Base-by-base conservation (phyloP, 2,329 filamentous ascomycete species). In the Arachnopeziza araneosa region DNA sequence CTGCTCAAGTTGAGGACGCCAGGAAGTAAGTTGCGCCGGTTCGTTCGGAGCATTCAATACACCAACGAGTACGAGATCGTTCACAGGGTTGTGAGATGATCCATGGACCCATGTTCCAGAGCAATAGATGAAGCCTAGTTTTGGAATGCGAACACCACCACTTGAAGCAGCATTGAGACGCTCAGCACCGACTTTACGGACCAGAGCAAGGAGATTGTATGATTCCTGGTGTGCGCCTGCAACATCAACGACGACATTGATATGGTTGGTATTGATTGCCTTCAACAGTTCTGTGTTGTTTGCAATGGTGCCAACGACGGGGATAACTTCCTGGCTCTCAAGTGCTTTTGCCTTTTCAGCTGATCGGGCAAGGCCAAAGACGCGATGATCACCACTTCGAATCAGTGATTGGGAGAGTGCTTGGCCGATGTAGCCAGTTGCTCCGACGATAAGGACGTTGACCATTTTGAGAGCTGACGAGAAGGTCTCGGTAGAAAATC, bases 341-440 rank as follows among this genome's bases (percentile, higher is more conserved):
- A 77, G 67, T 14, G 61, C 56, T 5, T 63, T 62, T 9, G 70
- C 72, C 64, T 75, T 76, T n/a, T 66, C 64, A 1, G 65, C 54
- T 2, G 64, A 67, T 55, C 73, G 69, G 12, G 71, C 72, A 32
- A 74, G 67, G 22, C 74, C 74, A 55, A 72, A 76, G 51, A 76
- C 74, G 8, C 65, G 68, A 58, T 76, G 63, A 14, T 57, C 30
- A 22, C 66, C 65, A 26, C 56, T 58, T 21, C 63, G 60, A 59
- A 82, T 69, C n/a, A 83, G 75, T 55, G 80, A 77, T 64, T 76
- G 75, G 19, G 79, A 78, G 51, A 83, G 75, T 58, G 79, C 76
- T 70, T 82, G 80, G 70, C 81, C 80, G 63, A 83, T 78, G 68
- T 83, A 83, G 59, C 80, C 80, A 57, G 79, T 79, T 24, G 79